These are phyloP conservation scores for Pichia sp. DNA, from an alignment of 1,139 yeast genomes.

Conservation along the genomic window DNA sequence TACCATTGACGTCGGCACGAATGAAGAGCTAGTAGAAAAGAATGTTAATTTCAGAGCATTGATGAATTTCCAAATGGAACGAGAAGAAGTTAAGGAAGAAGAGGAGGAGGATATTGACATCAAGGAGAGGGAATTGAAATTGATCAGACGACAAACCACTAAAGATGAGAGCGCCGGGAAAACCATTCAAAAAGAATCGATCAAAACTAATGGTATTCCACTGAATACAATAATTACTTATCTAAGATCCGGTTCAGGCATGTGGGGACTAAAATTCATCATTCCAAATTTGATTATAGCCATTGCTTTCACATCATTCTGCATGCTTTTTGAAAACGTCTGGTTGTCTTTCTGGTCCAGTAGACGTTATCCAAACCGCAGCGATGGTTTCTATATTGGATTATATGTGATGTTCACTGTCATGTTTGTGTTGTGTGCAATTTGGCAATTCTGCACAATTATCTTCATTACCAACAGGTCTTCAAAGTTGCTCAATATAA, in stretches of 20 bases:
- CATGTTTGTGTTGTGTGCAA: slow-evolving; percentile 45
- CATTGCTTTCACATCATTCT: slow-evolving; percentile 39
- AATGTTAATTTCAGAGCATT: slow-evolving; percentile 50
- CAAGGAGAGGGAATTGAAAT: slow-evolving; percentile 24
- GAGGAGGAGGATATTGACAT: slow-evolving; percentile 21
- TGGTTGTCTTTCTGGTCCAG: slow-evolving; percentile 55
- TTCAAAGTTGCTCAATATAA: slow-evolving; percentile 39
- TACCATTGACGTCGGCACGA: slow-evolving; percentile 55
- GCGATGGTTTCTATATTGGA: slow-evolving; percentile 37
- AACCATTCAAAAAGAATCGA: slow-evolving; percentile 35
- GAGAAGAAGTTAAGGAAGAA: slow-evolving; percentile 30
- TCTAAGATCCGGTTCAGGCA: slow-evolving; percentile 56
- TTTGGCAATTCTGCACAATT: slow-evolving; percentile 49
- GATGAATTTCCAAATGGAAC: slow-evolving; percentile 45
- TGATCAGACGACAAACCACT: slow-evolving; percentile 28
- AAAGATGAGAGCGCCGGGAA: slow-evolving; percentile 22
- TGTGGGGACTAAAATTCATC: slow-evolving; percentile 37
- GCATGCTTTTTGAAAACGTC: slow-evolving; percentile 43
- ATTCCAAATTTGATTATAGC: slow-evolving; percentile 40
- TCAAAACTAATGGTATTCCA: slow-evolving; percentile 44
- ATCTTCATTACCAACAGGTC: slow-evolving; percentile 51
- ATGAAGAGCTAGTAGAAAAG: slow-evolving; percentile 43
- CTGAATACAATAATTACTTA: slow-evolving; percentile 46
- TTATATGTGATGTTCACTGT: slow-evolving; percentile 55
- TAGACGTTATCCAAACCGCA: slow-evolving; percentile 34